Evolutionary conservation across 352 stramenopile species (phyloP).

Genomic region (Phytophthora parvispora): DNA sequence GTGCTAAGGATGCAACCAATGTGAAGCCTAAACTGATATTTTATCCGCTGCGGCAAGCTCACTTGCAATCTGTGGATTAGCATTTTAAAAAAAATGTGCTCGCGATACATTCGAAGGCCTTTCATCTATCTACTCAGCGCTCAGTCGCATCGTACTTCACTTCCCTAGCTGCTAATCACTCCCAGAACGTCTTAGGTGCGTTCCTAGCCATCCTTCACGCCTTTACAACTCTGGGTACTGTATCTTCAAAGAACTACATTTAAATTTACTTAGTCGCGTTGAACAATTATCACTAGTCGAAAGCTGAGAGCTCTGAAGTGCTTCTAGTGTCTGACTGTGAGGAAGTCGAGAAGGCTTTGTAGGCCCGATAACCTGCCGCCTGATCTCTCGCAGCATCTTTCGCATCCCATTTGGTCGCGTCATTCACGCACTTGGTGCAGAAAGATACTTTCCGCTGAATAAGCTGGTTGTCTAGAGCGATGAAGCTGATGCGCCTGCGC

Average conservation of each 20-base stretch:
- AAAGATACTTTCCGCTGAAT: neutral
- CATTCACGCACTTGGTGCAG: neutral
- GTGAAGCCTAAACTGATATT: no score
- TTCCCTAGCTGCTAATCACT: no score
- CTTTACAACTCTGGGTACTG: neutral
- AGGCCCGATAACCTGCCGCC: neutral
- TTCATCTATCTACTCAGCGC: no score
- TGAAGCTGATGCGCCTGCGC: neutral
- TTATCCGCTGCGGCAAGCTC: no score
- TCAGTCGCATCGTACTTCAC: no score
- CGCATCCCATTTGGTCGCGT: neutral
- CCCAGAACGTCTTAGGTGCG: no score
- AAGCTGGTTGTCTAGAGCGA: neutral
- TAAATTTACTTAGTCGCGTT: neutral
- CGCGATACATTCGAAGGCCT: no score
- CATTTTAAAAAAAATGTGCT: no score
- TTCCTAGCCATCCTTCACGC: no score
- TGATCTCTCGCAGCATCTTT: neutral
- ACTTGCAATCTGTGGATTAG: no score
- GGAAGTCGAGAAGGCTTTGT: constrained; percentile 1
- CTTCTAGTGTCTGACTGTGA: neutral
- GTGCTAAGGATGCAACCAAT: no score
- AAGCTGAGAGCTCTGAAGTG: neutral
- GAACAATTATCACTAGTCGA: neutral
- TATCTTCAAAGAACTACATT: neutral